A percentile compares a stretch with the other conserved stretches of the same genome.
Evolutionary conservation across 2,329 filamentous ascomycete species (phyloP).

Genomic region (Colletotrichum tofieldiae): DNA sequence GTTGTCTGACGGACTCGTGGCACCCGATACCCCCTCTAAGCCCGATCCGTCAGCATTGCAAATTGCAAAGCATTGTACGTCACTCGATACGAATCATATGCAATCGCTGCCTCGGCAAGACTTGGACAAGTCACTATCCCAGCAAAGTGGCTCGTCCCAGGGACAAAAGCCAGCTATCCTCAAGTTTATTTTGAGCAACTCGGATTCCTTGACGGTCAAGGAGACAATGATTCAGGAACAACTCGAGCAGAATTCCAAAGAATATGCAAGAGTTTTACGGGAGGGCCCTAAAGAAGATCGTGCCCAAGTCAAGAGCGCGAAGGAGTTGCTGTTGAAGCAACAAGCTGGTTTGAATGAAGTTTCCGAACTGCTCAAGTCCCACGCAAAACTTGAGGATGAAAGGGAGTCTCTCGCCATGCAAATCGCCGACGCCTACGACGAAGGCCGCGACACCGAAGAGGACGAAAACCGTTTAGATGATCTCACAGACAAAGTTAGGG

Average conservation of each 20-base stretch:
- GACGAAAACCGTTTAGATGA: slow-evolving; percentile 67
- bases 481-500: slow-evolving; percentile 59
- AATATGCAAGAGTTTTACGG: slow-evolving; percentile 64
- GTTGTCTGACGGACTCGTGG: slow-evolving; percentile 40
- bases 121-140: slow-evolving; percentile 14
- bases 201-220: slow-evolving; percentile 54
- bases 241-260: slow-evolving; percentile 63
- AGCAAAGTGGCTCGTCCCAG: slow-evolving; percentile 32
- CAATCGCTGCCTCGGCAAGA: neutral
- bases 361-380: slow-evolving; percentile 58
- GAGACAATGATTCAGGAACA: slow-evolving; percentile 58
- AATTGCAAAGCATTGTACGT: neutral
- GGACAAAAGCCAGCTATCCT: slow-evolving; percentile 27
- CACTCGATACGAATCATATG: neutral
- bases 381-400: slow-evolving; percentile 59
- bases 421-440: slow-evolving; percentile 66
- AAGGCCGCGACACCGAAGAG: slow-evolving; percentile 66
- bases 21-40: slow-evolving; percentile 39
- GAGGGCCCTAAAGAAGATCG: slow-evolving; percentile 64
- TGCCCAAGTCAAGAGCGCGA: slow-evolving; percentile 64
- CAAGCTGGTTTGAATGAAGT: slow-evolving; percentile 62
- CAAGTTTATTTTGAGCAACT: slow-evolving; percentile 49
- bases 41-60: neutral
- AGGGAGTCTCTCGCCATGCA: slow-evolving; percentile 63
- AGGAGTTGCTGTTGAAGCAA: slow-evolving; percentile 63